Evolutionary conservation across 805 yeast genomes (phyloP).

Genomic region (Spathaspora arborariae): DNA sequence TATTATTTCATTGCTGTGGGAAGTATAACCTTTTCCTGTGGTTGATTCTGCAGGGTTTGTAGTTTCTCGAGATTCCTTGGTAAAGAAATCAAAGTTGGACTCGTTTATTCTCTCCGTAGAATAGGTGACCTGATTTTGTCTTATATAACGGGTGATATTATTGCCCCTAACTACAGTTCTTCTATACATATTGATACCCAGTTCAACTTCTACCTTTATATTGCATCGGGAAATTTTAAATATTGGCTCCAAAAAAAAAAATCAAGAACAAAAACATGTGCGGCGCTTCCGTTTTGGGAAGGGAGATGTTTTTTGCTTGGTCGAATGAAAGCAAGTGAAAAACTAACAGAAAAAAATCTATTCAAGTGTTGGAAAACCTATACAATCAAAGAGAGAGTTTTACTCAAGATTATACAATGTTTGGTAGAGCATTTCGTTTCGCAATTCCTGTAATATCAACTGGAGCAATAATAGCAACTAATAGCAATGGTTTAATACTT

Average conservation of each 20-base stretch:
- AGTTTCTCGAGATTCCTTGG: background rate
- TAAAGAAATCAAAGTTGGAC: conserved; percentile 1
- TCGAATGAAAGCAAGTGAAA: conserved; percentile 3
- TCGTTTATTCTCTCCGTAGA: background rate
- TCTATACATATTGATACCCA: background rate
- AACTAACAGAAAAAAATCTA: background rate
- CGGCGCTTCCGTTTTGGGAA: background rate
- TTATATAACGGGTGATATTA: background rate
- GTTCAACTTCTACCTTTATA: background rate
- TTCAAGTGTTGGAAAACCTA: background rate
- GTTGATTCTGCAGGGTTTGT: background rate
- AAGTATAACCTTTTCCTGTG: background rate
- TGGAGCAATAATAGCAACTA: conserved; percentile 2
- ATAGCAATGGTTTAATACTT: background rate
- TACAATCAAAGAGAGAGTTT: background rate
- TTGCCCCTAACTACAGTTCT: background rate
- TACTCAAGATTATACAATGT: background rate
- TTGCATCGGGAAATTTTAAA: background rate
- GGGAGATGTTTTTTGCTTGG: background rate
- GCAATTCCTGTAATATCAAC: conserved; percentile 1
- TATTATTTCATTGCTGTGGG: background rate
- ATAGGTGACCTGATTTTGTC: background rate
- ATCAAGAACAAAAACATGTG: background rate
- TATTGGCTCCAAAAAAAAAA: background rate
- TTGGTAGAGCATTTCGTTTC: conserved; percentile 5